Evolutionary conservation across 192 early-diverging fungal species (phyloP).

Genomic region (Mortierella claussenii): DNA sequence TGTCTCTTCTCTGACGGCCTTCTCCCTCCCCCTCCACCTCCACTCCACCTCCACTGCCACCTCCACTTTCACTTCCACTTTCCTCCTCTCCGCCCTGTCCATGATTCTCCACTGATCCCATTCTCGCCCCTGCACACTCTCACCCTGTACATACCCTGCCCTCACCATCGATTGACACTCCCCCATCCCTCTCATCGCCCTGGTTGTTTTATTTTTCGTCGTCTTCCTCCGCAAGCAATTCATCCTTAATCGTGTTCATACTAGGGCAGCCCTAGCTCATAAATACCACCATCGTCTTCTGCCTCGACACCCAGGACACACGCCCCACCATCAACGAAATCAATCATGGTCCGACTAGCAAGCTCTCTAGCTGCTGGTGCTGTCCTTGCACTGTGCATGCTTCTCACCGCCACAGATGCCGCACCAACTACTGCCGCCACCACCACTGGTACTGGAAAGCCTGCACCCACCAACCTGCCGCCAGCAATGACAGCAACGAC

Average conservation of each 20-base stretch:
- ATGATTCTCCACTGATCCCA: too few species aligned
- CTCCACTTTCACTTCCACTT: neutral
- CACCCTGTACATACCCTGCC: too few species aligned
- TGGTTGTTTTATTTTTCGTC: too few species aligned
- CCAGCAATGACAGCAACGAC: neutral
- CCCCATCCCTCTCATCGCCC: too few species aligned
- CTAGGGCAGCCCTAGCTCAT: too few species aligned
- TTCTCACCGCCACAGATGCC: neutral
- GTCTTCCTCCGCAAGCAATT: too few species aligned
- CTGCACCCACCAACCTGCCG: neutral
- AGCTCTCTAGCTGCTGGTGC: neutral
- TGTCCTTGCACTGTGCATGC: neutral
- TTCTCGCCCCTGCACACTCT: too few species aligned
- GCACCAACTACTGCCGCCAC: neutral
- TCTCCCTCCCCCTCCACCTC: neutral
- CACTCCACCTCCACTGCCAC: neutral
- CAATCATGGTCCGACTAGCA: conserved; percentile 14
- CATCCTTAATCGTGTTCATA: too few species aligned
- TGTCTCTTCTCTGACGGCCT: neutral
- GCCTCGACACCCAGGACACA: neutral
- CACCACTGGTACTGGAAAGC: neutral
- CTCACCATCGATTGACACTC: too few species aligned
- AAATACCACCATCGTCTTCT: too few species aligned
- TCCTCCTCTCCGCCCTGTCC: neutral
- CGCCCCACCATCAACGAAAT: neutral